Evolutionary conservation across 768 basidiomycete species (phyloP).

Genomic region (Termitomyces sp.): DNA sequence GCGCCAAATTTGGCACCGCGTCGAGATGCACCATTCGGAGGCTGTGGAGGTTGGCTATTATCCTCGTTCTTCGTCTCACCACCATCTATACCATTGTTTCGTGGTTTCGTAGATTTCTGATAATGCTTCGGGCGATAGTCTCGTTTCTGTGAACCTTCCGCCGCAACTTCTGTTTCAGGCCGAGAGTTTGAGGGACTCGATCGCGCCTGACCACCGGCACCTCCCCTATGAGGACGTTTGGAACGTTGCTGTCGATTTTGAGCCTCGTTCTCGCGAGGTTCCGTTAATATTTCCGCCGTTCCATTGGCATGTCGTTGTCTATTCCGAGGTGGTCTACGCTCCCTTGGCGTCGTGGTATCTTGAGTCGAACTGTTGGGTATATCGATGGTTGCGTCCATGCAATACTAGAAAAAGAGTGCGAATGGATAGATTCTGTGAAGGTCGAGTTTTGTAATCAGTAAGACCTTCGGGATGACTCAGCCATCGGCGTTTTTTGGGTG

Average conservation of each 20-base stretch:
- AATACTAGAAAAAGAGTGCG: not conserved
- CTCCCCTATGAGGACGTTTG: not conserved
- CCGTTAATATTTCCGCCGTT: not conserved
- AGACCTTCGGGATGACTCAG: constrained; percentile 1
- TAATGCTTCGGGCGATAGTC: constrained; percentile 1
- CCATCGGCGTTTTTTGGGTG: not conserved
- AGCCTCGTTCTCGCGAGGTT: constrained; percentile 2
- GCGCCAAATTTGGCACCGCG: constrained; percentile 32
- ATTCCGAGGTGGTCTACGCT: constrained; percentile 3
- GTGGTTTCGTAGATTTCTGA: not conserved
- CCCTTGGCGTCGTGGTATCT: not conserved
- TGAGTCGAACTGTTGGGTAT: constrained; percentile 3
- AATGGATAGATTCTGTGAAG: not conserved
- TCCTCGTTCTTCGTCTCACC: not conserved
- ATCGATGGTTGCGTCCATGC: constrained; percentile 9
- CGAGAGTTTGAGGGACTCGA: constrained; percentile 3
- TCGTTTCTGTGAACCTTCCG: constrained; percentile 1
- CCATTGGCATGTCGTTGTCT: constrained; percentile 6
- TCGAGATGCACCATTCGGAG: constrained; percentile 1
- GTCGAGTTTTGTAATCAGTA: not conserved
- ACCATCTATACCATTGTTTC: not conserved
- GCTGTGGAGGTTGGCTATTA: not conserved
- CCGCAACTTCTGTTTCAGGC: not conserved
- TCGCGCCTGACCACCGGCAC: constrained; percentile 2
- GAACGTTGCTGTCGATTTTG: not conserved